phyloP scores from a whole-genome alignment of 2,329 filamentous ascomycete species.

The Penicillium crustosum region DNA sequence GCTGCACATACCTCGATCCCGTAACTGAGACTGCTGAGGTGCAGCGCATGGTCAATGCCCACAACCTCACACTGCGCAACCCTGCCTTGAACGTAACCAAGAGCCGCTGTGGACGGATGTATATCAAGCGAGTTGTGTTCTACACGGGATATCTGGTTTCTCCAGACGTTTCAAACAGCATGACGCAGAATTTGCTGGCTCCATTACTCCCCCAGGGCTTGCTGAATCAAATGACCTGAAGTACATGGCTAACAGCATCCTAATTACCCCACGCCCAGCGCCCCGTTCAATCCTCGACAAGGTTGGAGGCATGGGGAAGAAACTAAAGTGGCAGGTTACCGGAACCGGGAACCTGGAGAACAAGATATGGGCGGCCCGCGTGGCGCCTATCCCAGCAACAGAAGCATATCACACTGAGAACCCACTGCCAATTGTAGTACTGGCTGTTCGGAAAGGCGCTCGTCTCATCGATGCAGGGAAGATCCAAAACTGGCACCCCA shows the following conservation, averaged over 20 bases:
- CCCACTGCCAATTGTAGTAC: constrained; percentile 72
- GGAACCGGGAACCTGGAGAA: constrained; percentile 74
- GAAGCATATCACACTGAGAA: constrained; percentile 77
- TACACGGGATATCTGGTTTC: constrained; percentile 90
- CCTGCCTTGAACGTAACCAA: constrained; percentile 39
- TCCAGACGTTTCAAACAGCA: constrained; percentile 66
- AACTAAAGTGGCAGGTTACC: constrained; percentile 79
- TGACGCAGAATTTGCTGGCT: constrained; percentile 61
- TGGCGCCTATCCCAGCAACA: constrained; percentile 68
- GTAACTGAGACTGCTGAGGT: constrained; percentile 78
- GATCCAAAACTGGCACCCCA: constrained; percentile 80
- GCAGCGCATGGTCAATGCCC: constrained; percentile 83
- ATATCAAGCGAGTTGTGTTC: constrained; percentile 82
- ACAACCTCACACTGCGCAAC: constrained; percentile 59
- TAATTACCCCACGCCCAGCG: constrained; percentile 79
- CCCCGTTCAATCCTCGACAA: constrained; percentile 72
- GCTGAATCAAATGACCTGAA: constrained; percentile 69
- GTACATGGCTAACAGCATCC: constrained; percentile 81
- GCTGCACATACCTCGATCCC: constrained; percentile 71
- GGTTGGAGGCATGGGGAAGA: constrained; percentile 82
- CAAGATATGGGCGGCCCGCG: constrained; percentile 80
- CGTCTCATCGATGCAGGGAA: constrained; percentile 76
- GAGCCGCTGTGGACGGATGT: constrained; percentile 53
- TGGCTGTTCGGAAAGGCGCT: constrained; percentile 74
- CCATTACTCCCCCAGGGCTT: constrained; percentile 60